Base-by-base conservation (phyloP, 225 moss, liverwort and hornwort genomes). In the Climacium dendroides region DNA sequence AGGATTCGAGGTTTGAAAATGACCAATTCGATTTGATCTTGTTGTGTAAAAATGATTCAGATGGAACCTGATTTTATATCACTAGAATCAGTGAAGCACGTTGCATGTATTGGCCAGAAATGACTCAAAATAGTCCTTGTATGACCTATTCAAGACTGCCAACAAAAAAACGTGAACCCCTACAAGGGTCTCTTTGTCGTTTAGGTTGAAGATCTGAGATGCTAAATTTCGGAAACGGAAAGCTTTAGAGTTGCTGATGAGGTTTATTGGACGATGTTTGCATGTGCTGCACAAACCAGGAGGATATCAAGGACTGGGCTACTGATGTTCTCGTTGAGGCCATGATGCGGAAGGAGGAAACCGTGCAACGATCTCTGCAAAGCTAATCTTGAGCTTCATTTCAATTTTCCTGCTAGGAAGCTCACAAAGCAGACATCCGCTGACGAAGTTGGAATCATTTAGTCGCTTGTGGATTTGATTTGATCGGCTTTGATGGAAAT, bases 281-380 rank as follows among this genome's bases (percentile, higher is more conserved):
- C 61, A 19, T 89, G 84, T 83, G 75, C 17, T 76, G 35, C 52
- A 45, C 54, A 34, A 39, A 74, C 75, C 91, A 97, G 97, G 96
- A 97, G 91, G 97, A 97, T 82, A 87, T 94, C 39, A 97, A 94
- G 91, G 95, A 97, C 87, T 97, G 96, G 97, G 97, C 95, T 48
- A 89, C 79, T 37, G 96, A 97, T 90, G 95, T 97, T 60, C 90
- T 97, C 55, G 91, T 94, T 10, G 96, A 97, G 70, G 89, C 93
- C 65, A 93, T 97, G 91, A 92, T 90, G 83, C 95, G 93, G 85
- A 97, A 97, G 85, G 97, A 97, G 85, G 97, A 97, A 74, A 93
- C 95, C 34, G 85, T 96, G 80, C 92, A 86, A 81, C 91, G 89
- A 82, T 90, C 85, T 64, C 47, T 78, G 39, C 53, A 72, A 66